These are phyloP conservation scores for Myxozyma lipomycoides DNA, from an alignment of 805 yeast genomes.

Conservation along the genomic window DNA sequence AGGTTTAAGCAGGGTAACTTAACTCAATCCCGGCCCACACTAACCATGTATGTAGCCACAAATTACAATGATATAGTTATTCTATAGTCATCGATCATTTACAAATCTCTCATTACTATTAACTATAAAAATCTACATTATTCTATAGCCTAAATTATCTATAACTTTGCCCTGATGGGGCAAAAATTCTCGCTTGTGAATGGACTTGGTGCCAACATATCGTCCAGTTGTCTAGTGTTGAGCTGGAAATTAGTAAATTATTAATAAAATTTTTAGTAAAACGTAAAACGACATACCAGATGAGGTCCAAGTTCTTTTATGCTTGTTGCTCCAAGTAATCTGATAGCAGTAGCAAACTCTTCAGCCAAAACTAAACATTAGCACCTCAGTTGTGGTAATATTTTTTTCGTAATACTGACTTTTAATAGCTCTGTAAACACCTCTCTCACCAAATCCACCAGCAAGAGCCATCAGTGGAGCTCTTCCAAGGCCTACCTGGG, in stretches of 20 bases:
- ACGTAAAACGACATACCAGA: slow-evolving; percentile 2
- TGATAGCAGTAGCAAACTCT: slow-evolving; percentile 63
- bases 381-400: not conserved
- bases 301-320: slow-evolving; percentile 44
- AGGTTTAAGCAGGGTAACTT: not conserved
- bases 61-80: not conserved
- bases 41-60: not conserved
- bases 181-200: not conserved
- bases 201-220: slow-evolving; percentile 15
- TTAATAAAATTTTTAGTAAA: not conserved
- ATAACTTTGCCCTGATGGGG: slow-evolving; percentile 6
- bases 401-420: too few relatives aligned
- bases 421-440: slow-evolving; percentile 56
- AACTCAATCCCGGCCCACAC: too few relatives aligned
- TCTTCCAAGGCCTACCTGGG: slow-evolving; percentile 60
- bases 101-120: too few relatives aligned
- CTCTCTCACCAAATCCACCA: slow-evolving; percentile 59
- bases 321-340: slow-evolving; percentile 56
- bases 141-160: not conserved
- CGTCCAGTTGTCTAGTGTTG: slow-evolving; percentile 19
- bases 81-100: too few relatives aligned
- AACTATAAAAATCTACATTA: not conserved
- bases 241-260: not conserved
- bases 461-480: slow-evolving; percentile 63
- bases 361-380: slow-evolving; percentile 45